phyloP scores from a whole-genome alignment of 2,329 filamentous ascomycete genomes.

The Diaporthe vexans region DNA sequence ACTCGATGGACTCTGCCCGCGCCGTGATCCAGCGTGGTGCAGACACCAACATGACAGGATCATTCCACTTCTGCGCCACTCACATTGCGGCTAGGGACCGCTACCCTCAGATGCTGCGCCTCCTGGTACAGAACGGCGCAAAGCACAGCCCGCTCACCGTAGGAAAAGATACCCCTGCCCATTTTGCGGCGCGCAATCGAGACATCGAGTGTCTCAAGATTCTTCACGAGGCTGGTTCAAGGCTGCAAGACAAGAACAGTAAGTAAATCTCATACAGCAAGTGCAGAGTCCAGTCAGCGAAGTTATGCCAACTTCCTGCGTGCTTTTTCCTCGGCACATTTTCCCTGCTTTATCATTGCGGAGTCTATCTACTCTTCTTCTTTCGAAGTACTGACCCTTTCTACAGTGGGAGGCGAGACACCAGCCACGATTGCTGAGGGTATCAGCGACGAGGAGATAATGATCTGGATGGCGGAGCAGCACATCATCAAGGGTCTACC shows the following conservation, averaged over 20 bases:
- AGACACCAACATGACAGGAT: background rate
- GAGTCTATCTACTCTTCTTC: background rate
- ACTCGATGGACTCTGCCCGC: background rate
- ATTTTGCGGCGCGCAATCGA: background rate
- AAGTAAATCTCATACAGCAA: background rate
- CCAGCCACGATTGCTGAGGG: conserved; percentile 2
- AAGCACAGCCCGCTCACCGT: background rate
- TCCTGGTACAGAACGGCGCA: background rate
- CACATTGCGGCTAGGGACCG: background rate
- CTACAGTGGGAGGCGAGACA: background rate
- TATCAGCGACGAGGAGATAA: background rate
- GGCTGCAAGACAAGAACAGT: background rate
- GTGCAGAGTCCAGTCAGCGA: background rate
- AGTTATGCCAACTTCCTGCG: no score
- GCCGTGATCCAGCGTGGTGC: background rate
- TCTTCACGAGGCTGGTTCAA: background rate
- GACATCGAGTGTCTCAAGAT: background rate
- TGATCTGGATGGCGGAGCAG: background rate
- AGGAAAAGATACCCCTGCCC: background rate
- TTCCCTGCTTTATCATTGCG: background rate
- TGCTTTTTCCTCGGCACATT: background rate
- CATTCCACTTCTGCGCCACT: background rate
- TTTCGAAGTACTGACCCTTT: background rate
- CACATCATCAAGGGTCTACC: background rate
- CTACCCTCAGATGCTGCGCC: background rate